Conservation (phyloP, 192 early-diverging fungal genomes). For the Spizellomyces sp. region DNA sequence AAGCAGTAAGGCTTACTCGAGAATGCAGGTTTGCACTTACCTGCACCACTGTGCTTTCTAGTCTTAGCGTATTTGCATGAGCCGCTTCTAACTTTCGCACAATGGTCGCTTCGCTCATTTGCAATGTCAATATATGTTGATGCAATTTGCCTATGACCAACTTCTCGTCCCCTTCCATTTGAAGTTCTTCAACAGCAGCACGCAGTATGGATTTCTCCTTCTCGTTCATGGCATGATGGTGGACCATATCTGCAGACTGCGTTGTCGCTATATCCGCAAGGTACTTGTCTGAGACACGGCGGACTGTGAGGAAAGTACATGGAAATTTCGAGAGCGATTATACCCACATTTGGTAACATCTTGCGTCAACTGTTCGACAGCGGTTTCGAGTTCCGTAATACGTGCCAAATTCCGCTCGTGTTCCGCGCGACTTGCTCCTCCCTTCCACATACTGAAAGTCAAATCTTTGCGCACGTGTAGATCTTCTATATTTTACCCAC, state of each 20-base stretch:
- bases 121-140: constrained; percentile 54
- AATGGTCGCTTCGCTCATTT: constrained; percentile 46
- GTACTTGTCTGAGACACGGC: constrained; percentile 48
- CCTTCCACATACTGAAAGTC: constrained; percentile 24
- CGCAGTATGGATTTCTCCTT: constrained; percentile 52
- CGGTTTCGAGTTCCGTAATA: constrained; percentile 29
- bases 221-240: constrained; percentile 36
- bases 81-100: constrained; percentile 35
- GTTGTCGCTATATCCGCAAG: constrained; percentile 46
- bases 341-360: no score
- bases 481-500: constrained; percentile 24
- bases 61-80: constrained; percentile 33
- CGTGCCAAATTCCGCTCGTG: constrained; percentile 24
- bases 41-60: constrained; percentile 45
- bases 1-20: background rate
- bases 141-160: constrained; percentile 61
- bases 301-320: no score
- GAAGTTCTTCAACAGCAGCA: constrained; percentile 50
- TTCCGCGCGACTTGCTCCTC: constrained; percentile 34
- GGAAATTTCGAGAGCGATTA: no score
- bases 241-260: constrained; percentile 51
- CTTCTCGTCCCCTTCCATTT: constrained; percentile 60
- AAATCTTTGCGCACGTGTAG: background rate
- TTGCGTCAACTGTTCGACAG: constrained; percentile 23
- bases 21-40: constrained; percentile 17